Evolutionary conservation across 1,284 basidiomycete genomes (phyloP).

Genomic region (Apiotrichum siamense): DNA sequence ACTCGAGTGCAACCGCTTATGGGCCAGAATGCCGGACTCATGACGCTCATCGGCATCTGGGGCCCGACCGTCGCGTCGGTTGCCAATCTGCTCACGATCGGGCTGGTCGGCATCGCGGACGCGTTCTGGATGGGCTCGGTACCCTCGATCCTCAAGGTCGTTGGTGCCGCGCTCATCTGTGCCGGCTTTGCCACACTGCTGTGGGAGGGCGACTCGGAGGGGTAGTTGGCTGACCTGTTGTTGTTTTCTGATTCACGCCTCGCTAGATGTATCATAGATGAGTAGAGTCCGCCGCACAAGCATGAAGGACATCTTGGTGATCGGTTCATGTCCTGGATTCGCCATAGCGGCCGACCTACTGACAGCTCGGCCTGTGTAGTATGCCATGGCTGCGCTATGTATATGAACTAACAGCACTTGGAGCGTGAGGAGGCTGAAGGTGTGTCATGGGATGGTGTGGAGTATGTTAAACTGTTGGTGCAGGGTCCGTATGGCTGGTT

Average conservation of each 20-base stretch:
- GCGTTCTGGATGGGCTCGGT: conserved; percentile 39
- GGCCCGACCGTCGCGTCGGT: conserved; percentile 46
- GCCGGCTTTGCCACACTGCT: conserved; percentile 43
- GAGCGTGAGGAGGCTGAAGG: too few species aligned
- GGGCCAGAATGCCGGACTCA: conserved; percentile 45
- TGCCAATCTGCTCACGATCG: conserved; percentile 47
- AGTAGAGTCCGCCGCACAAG: background rate
- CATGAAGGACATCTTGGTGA: too few species aligned
- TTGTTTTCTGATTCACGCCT: too few species aligned
- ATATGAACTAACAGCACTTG: too few species aligned
- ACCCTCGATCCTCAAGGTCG: conserved; percentile 34
- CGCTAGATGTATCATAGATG: background rate
- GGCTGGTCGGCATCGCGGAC: conserved; percentile 43
- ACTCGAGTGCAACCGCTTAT: background rate
- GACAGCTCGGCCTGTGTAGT: too few species aligned
- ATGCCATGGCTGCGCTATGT: too few species aligned
- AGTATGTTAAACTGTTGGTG: too few species aligned
- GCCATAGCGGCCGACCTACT: too few species aligned
- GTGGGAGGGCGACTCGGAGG: conserved; percentile 38
- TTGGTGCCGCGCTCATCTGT: conserved; percentile 44
- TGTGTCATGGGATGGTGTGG: too few species aligned
- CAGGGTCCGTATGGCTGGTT: too few species aligned
- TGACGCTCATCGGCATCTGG: conserved; percentile 47
- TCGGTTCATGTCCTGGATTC: too few species aligned
- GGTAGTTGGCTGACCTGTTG: background rate